Conservation (phyloP, 441 rosid species). For the Erodium texanum region DNA sequence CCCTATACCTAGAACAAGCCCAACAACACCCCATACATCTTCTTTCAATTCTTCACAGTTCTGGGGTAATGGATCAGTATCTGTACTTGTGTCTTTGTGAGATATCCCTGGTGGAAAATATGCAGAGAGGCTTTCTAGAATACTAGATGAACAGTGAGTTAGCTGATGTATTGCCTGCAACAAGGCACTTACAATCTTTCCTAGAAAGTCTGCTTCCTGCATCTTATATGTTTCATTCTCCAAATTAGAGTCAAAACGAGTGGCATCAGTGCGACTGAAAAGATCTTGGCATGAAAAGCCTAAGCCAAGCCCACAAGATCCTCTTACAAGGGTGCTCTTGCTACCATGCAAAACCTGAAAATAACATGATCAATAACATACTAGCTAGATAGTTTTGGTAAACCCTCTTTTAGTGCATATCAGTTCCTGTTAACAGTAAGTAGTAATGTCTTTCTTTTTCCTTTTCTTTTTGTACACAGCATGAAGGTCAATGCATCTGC, state of each 20-base stretch:
- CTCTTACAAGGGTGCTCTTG: slow-evolving; percentile 77
- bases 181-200: slow-evolving; percentile 49
- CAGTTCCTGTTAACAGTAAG: not conserved
- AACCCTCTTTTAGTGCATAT: slow-evolving; percentile 6
- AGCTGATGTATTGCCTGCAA: slow-evolving; percentile 39
- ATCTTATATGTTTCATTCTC: slow-evolving; percentile 45
- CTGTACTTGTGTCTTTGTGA: slow-evolving; percentile 20
- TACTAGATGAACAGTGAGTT: slow-evolving; percentile 37
- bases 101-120: slow-evolving; percentile 32
- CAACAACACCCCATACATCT: slow-evolving; percentile 89
- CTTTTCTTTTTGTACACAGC: not conserved
- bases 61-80: slow-evolving; percentile 36
- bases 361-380: slow-evolving; percentile 16
- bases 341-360: slow-evolving; percentile 74
- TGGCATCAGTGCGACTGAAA: slow-evolving; percentile 41
- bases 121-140: slow-evolving; percentile 40
- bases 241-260: slow-evolving; percentile 28
- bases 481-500: not conserved
- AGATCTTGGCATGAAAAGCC: slow-evolving; percentile 85
- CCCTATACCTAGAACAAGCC: slow-evolving; percentile 83
- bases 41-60: slow-evolving; percentile 55
- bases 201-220: slow-evolving; percentile 54
- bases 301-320: slow-evolving; percentile 90
- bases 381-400: not conserved
- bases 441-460: not conserved